Evolutionary conservation across 1,139 yeast genomes (phyloP), one percentile per base, ranked within the genome.

Genomic region (Debaryomycetaceae sp.): DNA sequence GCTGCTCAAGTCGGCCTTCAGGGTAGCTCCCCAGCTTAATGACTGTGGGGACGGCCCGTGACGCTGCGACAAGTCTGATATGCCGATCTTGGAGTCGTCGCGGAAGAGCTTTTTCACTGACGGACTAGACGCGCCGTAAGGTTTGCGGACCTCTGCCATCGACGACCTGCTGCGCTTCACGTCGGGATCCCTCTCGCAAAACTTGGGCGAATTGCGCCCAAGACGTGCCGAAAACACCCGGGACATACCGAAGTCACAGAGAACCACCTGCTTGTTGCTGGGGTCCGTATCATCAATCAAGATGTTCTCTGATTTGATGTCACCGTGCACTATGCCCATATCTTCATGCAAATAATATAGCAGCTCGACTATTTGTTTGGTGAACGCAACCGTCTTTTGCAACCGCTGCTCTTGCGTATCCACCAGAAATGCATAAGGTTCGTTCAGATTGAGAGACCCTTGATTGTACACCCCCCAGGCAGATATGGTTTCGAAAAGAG

Each of bases 191-290:
- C 41, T 41, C 17, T 42, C 46, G 6, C 39, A 33, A 23, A 36
- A 41, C 43, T 44, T n/a, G 0, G 69, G 63, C 20, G 61, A 49
- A 31, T 57, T 55, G 39, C 72, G 55, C 41, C 66, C 59, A 22
- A 66, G 46, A 35, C 74, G 56, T 11, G 62, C 53, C 36, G 65
- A 64, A 50, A 63, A 68, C 6, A 68, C 66, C 40, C 72, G 57
- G 44, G 75, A 70, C 95, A 90, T 88, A 5, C 98, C 98, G 68
- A 90, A 90, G 65, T 90, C 98, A 66, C 97, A 88, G 6, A 90
- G 59, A 23, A 80, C 60, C 58, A 83, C 68, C 33, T 63, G 62
- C 49, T 58, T 54, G 13, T 57, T 52, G 17, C 55, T 49, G 9
- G 62, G 58, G 29, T 56, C 58, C 27, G 65, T 50, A 24, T 65